These are phyloP conservation scores for Rhizopus sp. DNA, from an alignment of 371 early-diverging fungal species.

Conservation along the genomic window DNA sequence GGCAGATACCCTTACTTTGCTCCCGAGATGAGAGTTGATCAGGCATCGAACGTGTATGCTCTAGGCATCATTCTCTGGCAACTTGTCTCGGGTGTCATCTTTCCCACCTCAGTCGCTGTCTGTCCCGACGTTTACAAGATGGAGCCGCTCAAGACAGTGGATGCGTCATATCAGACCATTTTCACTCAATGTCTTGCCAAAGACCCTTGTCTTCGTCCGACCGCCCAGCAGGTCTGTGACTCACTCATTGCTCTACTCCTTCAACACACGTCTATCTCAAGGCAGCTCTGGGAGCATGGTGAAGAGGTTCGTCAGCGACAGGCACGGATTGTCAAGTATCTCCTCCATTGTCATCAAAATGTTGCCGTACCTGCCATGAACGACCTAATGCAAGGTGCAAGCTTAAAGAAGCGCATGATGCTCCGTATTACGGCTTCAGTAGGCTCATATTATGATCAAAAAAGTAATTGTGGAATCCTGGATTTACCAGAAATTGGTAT, in stretches of 20 bases:
- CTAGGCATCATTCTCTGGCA: slow-evolving; percentile 52
- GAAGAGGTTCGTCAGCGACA: slow-evolving; percentile 7
- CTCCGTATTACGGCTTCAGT: slow-evolving; percentile 12
- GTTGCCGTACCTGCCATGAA: slow-evolving; percentile 7
- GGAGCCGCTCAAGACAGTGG: slow-evolving; percentile 10
- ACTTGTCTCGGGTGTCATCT: slow-evolving; percentile 43
- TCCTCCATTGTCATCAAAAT: slow-evolving; percentile 2
- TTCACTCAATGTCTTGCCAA: slow-evolving; percentile 11
- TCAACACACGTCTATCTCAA: background rate
- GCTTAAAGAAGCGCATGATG: slow-evolving; percentile 22
- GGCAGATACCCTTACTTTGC: slow-evolving; percentile 50
- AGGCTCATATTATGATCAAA: background rate
- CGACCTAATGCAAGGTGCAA: slow-evolving; percentile 13
- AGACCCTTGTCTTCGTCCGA: slow-evolving; percentile 5
- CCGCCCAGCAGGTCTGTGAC: slow-evolving; percentile 17
- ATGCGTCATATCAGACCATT: slow-evolving; percentile 8
- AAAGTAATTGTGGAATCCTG: slow-evolving; percentile 6
- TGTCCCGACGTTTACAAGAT: slow-evolving; percentile 35
- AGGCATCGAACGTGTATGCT: slow-evolving; percentile 36
- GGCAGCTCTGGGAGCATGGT: background rate
- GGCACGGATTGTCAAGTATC: slow-evolving; percentile 5
- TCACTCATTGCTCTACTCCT: slow-evolving; percentile 5
- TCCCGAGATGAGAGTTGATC: slow-evolving; percentile 27
- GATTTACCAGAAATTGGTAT: slow-evolving; percentile 12
- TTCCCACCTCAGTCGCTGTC: slow-evolving; percentile 31